Evolutionary conservation across 202 grass and related monocot species (phyloP).

Genomic region (Musa balbisiana): DNA sequence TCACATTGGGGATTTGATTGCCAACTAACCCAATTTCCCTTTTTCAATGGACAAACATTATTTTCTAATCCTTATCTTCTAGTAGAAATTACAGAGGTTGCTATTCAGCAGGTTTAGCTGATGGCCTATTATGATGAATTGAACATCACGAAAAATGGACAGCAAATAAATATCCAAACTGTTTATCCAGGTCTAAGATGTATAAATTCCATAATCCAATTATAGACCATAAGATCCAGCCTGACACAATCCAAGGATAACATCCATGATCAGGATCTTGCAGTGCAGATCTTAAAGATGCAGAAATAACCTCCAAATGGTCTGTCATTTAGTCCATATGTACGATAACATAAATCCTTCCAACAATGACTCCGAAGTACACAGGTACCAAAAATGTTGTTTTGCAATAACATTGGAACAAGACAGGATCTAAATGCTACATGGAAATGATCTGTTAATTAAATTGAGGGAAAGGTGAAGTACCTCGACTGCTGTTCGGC

Average conservation of each 20-base stretch:
- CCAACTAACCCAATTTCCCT: background rate
- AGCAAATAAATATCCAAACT: background rate
- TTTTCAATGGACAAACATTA: background rate
- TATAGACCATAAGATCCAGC: no score
- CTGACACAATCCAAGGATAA: background rate
- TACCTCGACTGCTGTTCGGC: conserved; percentile 76
- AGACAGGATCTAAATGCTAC: background rate
- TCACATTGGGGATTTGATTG: no score
- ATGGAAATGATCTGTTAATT: no score
- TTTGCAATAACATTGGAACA: background rate
- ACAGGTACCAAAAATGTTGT: background rate
- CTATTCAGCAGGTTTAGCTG: background rate
- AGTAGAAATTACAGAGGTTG: background rate
- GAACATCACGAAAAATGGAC: background rate
- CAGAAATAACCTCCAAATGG: background rate
- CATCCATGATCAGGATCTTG: background rate
- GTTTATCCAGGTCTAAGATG: background rate
- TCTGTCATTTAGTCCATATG: background rate
- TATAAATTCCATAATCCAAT: background rate
- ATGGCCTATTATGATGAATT: background rate
- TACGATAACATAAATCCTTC: background rate
- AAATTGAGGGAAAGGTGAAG: background rate
- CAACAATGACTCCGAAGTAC: background rate
- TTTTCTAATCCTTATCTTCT: background rate
- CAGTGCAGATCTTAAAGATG: background rate